Evolutionary conservation across 495 filamentous ascomycete genomes (phyloP), one percentile per base, ranked within the genome.

Genomic region (Ascobolus immersus): DNA sequence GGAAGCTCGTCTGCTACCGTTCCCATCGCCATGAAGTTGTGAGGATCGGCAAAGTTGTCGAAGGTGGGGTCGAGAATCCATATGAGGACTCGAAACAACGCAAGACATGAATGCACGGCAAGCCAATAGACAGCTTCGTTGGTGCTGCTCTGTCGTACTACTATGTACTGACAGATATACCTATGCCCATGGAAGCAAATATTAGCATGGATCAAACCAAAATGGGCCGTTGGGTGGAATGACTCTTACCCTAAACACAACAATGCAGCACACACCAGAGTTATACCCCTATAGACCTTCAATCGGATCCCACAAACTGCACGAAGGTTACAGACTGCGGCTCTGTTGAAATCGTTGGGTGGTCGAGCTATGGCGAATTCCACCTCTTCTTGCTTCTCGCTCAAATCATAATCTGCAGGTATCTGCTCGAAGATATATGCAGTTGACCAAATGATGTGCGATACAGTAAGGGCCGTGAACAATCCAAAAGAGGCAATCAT

Each of bases 401-500:
- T 8, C n/a, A n/a, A 13, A 4, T 9, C 18, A 34, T 8, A 7
- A 25, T 5, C 3, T 2, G 30, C 0, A 13, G 39, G 32, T 4
- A 21, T 22, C 26, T 43, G 32, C 26, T 43, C 40, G 12, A 21
- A 18, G 14, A 36, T 13, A 39, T 43, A 43, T 11, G 40, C 40
- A 35, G 35, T 32, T n/a, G 37, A 13, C 40, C 40, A 43, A 25
- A 43, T 24, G 8, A 36, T 35, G 17, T 37, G 31, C 9, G 37
- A 43, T 3, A 17, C 18, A 11, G 27, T 21, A 14, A 39, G 21
- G 17, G 32, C 37, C 25, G 18, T 3, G 32, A 39, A 43, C 12
- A 40, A n/a, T 14, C 31, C 32, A 33, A 39, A 39, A n/a, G 37
- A 33, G 17, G 24, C 37, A 2, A 43, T 17, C 14, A 32, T 28